Evolutionary conservation across 2,329 filamentous ascomycete genomes (phyloP).

Genomic region (Trichophyton simii): DNA sequence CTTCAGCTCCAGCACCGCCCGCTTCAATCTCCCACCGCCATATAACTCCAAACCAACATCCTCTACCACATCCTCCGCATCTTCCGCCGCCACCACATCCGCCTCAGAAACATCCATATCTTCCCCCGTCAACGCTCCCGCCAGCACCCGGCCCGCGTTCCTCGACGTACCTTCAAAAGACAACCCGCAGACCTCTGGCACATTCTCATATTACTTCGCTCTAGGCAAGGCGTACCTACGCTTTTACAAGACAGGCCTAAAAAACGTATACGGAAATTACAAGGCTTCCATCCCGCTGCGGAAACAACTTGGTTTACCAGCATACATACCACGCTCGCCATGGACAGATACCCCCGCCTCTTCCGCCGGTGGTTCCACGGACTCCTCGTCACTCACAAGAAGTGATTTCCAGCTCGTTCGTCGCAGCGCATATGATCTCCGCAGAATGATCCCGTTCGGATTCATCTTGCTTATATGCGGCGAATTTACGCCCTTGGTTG

Average conservation of each 20-base stretch:
- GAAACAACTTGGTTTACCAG: constrained; percentile 20
- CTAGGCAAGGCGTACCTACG: constrained; percentile 62
- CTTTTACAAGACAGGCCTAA: constrained; percentile 82
- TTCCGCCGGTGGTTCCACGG: neutral
- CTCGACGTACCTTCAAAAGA: constrained; percentile 49
- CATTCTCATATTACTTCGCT: constrained; percentile 24
- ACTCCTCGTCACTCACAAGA: constrained; percentile 38
- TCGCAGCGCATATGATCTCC: constrained; percentile 58
- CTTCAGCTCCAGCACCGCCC: neutral
- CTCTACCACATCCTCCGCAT: neutral
- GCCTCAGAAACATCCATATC: constrained; percentile 12
- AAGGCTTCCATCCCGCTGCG: constrained; percentile 24
- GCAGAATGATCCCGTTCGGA: constrained; percentile 66
- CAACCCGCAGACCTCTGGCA: constrained; percentile 23
- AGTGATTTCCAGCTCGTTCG: constrained; percentile 57
- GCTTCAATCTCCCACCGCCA: neutral
- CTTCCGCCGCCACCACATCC: neutral
- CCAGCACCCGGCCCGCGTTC: constrained; percentile 46
- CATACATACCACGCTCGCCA: constrained; percentile 25
- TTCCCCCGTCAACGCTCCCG: constrained; percentile 13
- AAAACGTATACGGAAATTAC: constrained; percentile 58
- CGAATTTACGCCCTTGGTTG: constrained; percentile 72
- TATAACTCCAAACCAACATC: neutral
- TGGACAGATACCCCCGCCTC: constrained; percentile 11
- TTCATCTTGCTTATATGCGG: constrained; percentile 66